These are phyloP conservation scores for Chrysosporium keratinophilum DNA, from an alignment of 2,329 filamentous ascomycete genomes.

Conservation along the genomic window DNA sequence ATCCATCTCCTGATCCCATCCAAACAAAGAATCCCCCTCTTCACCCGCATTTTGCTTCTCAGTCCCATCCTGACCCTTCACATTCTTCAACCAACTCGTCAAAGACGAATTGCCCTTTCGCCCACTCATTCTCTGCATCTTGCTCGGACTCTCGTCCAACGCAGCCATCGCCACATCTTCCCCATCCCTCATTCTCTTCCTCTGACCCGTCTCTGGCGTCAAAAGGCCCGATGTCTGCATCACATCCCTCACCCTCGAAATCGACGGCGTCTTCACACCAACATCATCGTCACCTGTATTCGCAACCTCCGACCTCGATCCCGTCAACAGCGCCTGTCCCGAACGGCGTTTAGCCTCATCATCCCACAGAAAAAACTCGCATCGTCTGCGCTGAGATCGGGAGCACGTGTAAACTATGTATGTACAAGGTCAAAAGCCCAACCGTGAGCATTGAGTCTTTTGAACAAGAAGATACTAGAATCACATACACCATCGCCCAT, in stretches of 20 bases:
- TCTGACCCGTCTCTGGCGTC: conserved; percentile 3
- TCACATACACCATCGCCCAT: conserved; percentile 45
- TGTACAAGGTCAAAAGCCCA: no score
- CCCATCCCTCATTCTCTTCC: not conserved
- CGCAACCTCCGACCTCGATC: conserved; percentile 18
- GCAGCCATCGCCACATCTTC: not conserved
- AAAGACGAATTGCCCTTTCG: not conserved
- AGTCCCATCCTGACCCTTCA: not conserved
- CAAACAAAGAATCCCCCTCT: not conserved
- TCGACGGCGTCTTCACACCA: not conserved
- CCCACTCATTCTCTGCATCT: not conserved
- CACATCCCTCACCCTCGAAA: not conserved
- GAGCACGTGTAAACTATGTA: conserved; percentile 53
- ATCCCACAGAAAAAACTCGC: conserved; percentile 53
- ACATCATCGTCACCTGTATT: not conserved
- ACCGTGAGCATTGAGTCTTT: not conserved
- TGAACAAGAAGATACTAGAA: no score
- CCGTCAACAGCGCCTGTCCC: conserved; percentile 40
- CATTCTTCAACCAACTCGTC: not conserved
- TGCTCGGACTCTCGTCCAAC: conserved; percentile 1
- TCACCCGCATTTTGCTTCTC: not conserved
- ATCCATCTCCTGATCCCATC: conserved; percentile 5
- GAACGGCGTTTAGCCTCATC: conserved; percentile 48
- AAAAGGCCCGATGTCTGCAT: not conserved
- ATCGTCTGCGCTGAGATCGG: conserved; percentile 38